Base-by-base conservation (phyloP, 208 protist species). In the Leishmania major region DNA sequence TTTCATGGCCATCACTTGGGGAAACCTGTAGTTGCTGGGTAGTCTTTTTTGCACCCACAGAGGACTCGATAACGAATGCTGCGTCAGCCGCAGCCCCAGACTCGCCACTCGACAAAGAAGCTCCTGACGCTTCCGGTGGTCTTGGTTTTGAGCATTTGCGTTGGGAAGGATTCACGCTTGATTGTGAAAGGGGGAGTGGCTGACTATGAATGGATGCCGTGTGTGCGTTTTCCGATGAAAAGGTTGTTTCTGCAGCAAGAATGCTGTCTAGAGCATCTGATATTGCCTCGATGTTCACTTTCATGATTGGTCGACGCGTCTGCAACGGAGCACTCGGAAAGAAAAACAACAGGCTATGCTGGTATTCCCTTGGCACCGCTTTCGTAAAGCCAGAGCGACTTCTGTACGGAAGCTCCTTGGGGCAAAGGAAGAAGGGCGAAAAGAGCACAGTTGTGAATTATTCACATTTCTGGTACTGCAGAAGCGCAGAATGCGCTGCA, bases 281-380 rank as follows among this genome's bases (percentile, higher is more conserved):
- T 10, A 83, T 71, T 25, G 88, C 88, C 67, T 84, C 73, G 8
- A 88, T 62, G 69, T 88, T 81, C 19, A 91, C 62, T 49, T 88
- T 77, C 88, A 91, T 91, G 13, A 69, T 43, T 69, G n/a, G 25
- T 45, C 22, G 10, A 53, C 11, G 22, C 25, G 28, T 72, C 70
- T 74, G 28, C 22, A 74, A 37, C 7, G 15, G 17, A 37, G 37
- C 28, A 13, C 7, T 72, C 40, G 7, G n/a, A 80, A n/a, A 49
- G 66, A 80, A 28, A 75, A 84, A 80, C 53, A 79, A 3, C 69
- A 49, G 77, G 7, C 37, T 74, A 57, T 6, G 43, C 59, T 43
- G 55, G 3, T 47, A n/a, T 72, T 40, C 40, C 67, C 22, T 28
- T 22, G 40, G 0, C 40, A 72, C 31, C 37, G 67, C 37, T 22